Conservation (phyloP, 2,329 filamentous ascomycete species). For the Exophiala sideris region DNA sequence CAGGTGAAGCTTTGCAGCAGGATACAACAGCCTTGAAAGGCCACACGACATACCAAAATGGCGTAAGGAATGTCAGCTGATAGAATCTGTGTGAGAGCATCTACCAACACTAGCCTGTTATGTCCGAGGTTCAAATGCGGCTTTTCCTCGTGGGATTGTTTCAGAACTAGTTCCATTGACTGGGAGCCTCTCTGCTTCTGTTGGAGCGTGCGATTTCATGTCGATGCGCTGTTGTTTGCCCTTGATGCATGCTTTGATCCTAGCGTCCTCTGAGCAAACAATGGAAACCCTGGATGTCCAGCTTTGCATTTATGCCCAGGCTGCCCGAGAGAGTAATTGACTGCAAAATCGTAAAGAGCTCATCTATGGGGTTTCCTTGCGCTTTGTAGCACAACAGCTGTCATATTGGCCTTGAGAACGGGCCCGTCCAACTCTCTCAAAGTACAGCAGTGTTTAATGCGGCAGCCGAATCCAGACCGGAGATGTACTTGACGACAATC, state of each 20-base stretch:
- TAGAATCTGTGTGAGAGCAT: no score
- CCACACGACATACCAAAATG: no score
- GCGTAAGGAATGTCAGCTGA: no score
- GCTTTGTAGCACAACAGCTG: constrained; percentile 23
- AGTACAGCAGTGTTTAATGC: background rate
- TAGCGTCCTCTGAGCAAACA: constrained; percentile 19
- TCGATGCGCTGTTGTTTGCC: constrained; percentile 12
- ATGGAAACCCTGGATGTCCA: background rate
- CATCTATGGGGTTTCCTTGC: background rate
- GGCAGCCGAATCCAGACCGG: constrained; percentile 3
- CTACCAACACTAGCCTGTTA: no score
- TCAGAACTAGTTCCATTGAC: no score
- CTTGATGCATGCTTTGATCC: constrained; percentile 12
- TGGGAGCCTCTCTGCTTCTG: no score
- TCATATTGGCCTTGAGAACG: constrained; percentile 24
- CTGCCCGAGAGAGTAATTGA: background rate
- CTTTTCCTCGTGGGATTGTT: no score
- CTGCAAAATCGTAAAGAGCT: background rate
- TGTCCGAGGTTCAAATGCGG: no score
- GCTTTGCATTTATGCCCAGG: no score
- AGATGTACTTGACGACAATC: constrained; percentile 5
- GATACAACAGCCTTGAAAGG: no score
- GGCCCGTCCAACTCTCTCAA: constrained; percentile 6
- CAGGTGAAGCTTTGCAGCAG: background rate
- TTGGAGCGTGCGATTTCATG: no score